Evolutionary conservation across 345 rosid species (phyloP).

Genomic region (Clausena lansium): DNA sequence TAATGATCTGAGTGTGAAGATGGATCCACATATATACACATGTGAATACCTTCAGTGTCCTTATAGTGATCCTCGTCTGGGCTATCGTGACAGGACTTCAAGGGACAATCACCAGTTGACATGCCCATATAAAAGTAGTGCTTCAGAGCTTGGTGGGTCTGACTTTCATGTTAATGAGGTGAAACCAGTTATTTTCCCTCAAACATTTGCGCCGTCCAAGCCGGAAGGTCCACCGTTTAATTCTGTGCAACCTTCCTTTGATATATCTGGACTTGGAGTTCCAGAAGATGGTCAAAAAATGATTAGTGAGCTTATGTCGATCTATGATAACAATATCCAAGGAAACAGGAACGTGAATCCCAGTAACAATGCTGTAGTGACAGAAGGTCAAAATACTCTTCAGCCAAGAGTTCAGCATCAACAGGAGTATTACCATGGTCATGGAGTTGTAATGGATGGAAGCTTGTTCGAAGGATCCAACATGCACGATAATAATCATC

Average conservation of each 20-base stretch:
- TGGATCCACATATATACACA: conserved; percentile 51
- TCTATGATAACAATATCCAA: conserved; percentile 65
- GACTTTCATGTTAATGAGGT: conserved; percentile 71
- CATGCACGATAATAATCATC: conserved; percentile 45
- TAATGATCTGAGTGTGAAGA: conserved; percentile 38
- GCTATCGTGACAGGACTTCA: conserved; percentile 61
- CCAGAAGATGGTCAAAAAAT: conserved; percentile 94
- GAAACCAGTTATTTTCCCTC: conserved; percentile 69
- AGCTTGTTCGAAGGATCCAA: conserved; percentile 57
- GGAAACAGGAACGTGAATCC: conserved; percentile 41
- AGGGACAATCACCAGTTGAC: conserved; percentile 79
- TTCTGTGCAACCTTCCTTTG: conserved; percentile 43
- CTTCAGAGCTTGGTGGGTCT: conserved; percentile 53
- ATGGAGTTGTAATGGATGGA: conserved; percentile 46
- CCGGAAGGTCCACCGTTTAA: conserved; percentile 32
- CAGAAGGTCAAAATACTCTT: conserved; percentile 40
- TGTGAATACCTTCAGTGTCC: conserved; percentile 78
- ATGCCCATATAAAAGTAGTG: conserved; percentile 50
- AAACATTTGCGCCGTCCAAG: conserved; percentile 49
- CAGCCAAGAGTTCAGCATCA: conserved; percentile 56
- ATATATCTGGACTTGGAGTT: conserved; percentile 69
- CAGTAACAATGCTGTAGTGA: conserved; percentile 20
- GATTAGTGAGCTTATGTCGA: conserved; percentile 82
- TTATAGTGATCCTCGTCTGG: conserved; percentile 51
- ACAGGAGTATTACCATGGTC: conserved; percentile 49